Base-by-base conservation (phyloP, 352 stramenopile genomes). In the Phytophthora fragariae region DNA sequence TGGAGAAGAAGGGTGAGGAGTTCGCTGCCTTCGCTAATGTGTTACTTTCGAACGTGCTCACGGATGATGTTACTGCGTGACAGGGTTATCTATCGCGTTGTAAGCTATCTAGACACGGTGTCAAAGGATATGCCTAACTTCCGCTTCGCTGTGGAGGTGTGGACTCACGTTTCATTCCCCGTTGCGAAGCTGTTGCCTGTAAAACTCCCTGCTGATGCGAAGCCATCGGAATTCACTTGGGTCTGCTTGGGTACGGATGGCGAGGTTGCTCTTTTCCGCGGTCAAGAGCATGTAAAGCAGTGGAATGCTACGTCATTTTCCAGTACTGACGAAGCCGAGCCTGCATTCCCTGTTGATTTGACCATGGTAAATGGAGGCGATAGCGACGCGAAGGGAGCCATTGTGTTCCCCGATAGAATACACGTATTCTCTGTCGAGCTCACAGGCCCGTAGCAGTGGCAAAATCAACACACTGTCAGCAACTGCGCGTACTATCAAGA, bases 41-140 rank as follows among this genome's bases (percentile, higher is more conserved):
- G 27, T 37, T 47, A 49, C 19, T 37, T 31, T 49, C 8, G 14
- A 21, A 49, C 41, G 6, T 33, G 17, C 11, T 68, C 44, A 68
- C 53, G 21, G 37, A 29, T 11, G n/a, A 41, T 67, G 62, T 59
- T 41, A 35, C 61, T 10, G 9, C 14, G 12, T 55, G 31, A 17
- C 69, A 89, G 82, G 50, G 68, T 85, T 14, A 76, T 88, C 31
- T 90, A 86, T 59, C 76, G 62, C 11, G 62, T 90, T 47, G 65
- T 69, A 41, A 86, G 75, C 54, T 64, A 58, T 46, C 71, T 62
- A 1, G 67, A 80, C n/a, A 46, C 57, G 12, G 67, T 60, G 8
- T 58, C 70, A 17, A 76, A 76, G 1, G 66, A 82, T 17, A 72
- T 62, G 33, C 53, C 67, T 21, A 50, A 72, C 33, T 75, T 85